Conservation (phyloP, 2,329 filamentous ascomycete genomes). For the Pestalotiopsis sp. region DNA sequence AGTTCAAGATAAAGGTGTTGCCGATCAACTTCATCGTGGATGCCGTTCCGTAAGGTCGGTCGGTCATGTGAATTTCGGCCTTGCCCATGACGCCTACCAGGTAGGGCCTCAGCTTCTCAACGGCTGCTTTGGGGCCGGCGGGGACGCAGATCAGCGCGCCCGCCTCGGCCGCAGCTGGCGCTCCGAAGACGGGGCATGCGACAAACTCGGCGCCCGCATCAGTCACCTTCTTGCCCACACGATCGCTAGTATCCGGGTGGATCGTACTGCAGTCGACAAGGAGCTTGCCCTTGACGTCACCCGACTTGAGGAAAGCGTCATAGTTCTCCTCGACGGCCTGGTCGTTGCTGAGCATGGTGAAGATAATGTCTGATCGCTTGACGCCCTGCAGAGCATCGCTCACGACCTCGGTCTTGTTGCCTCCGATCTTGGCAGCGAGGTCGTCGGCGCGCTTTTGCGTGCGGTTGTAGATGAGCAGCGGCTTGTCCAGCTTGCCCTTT, state of each 20-base stretch:
- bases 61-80: slow-evolving; percentile 50
- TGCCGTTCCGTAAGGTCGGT: slow-evolving; percentile 49
- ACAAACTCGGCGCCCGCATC: slow-evolving; percentile 72
- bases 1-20: slow-evolving; percentile 84
- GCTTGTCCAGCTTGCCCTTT: slow-evolving; percentile 71
- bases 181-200: slow-evolving; percentile 68
- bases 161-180: slow-evolving; percentile 62
- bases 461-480: slow-evolving; percentile 81
- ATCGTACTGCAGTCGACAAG: slow-evolving; percentile 89
- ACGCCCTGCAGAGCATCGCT: slow-evolving; percentile 68
- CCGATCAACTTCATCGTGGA: slow-evolving; percentile 79
- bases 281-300: slow-evolving; percentile 67
- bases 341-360: slow-evolving; percentile 81
- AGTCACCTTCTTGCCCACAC: slow-evolving; percentile 58
- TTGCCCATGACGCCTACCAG: slow-evolving; percentile 67
- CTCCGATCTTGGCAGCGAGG: slow-evolving; percentile 60
- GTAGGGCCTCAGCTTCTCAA: slow-evolving; percentile 66
- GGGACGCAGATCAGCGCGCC: slow-evolving; percentile 69
- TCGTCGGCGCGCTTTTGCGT: slow-evolving; percentile 67
- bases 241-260: slow-evolving; percentile 77
- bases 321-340: slow-evolving; percentile 68
- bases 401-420: slow-evolving; percentile 65
- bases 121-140: slow-evolving; percentile 57
- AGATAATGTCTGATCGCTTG: slow-evolving; percentile 73
- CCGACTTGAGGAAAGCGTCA: slow-evolving; percentile 45